Evolutionary conservation across 2,329 filamentous ascomycete species (phyloP).

Genomic region (Pseudogymnoascus sp.): DNA sequence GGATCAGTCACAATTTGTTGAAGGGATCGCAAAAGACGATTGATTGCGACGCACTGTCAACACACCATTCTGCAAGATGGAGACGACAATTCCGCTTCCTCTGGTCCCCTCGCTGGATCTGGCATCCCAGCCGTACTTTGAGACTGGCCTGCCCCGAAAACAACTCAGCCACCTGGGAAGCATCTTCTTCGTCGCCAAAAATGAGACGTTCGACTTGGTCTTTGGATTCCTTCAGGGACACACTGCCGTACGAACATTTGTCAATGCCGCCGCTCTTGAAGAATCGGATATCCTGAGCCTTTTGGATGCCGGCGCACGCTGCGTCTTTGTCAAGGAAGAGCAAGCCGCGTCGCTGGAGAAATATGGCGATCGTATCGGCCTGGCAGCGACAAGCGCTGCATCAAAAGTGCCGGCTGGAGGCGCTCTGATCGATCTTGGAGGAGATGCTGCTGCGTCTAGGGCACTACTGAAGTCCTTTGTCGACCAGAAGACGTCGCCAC

Average conservation of each 20-base stretch:
- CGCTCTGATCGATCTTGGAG: conserved; percentile 19
- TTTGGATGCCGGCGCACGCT: conserved; percentile 76
- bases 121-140: conserved; percentile 32
- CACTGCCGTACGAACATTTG: conserved; percentile 53
- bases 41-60: not conserved
- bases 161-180: conserved; percentile 52
- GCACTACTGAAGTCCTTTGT: conserved; percentile 19
- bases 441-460: conserved; percentile 35
- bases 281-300: conserved; percentile 66
- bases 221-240: conserved; percentile 39
- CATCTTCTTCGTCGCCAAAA: conserved; percentile 46
- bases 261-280: conserved; percentile 65
- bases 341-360: conserved; percentile 53
- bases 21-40: not conserved
- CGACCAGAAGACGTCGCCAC: conserved; percentile 22
- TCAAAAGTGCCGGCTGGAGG: conserved; percentile 26
- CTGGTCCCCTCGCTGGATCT: conserved; percentile 52
- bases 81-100: conserved; percentile 54
- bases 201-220: conserved; percentile 22
- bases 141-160: conserved; percentile 43
- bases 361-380: conserved; percentile 48
- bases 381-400: conserved; percentile 24
- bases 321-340: conserved; percentile 68
- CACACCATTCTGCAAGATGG: conserved; percentile 38
- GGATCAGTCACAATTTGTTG: not conserved